Percentiles rank a stretch among this genome's conserved stretches.
Evolutionary conservation across 163 green algal species (phyloP).

Genomic region (Smithsoniella earleae): DNA sequence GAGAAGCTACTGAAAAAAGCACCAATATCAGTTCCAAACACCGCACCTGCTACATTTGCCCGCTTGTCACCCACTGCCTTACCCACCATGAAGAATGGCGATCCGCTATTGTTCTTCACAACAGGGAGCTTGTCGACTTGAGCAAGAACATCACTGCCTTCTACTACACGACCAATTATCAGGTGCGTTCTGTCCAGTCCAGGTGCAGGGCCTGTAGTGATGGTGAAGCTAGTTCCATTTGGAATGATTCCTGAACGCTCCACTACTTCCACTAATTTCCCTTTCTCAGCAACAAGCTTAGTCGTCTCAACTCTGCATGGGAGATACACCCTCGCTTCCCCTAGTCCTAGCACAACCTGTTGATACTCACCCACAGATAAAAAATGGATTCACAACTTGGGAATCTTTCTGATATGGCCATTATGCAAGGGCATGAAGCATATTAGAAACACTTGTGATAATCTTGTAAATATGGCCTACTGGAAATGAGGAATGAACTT

Average conservation of each 20-base stretch:
- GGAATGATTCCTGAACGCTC: constrained; percentile 38
- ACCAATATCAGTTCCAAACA: too few relatives aligned
- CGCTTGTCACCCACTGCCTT: constrained; percentile 25
- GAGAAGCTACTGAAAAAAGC: too few relatives aligned
- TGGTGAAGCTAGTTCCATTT: constrained; percentile 61
- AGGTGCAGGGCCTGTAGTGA: constrained; percentile 51
- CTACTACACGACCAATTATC: constrained; percentile 46
- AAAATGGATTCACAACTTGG: neutral
- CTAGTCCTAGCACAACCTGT: too few relatives aligned
- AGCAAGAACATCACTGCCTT: neutral
- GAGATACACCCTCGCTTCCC: neutral
- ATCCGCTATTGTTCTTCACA: constrained; percentile 27
- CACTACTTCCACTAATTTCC: constrained; percentile 32
- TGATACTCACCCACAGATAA: too few relatives aligned
- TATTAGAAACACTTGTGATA: too few relatives aligned
- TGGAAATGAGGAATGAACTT: too few relatives aligned
- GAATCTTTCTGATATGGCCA: too few relatives aligned
- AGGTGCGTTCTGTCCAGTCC: constrained; percentile 62
- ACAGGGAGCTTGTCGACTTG: constrained; percentile 21
- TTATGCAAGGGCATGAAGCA: too few relatives aligned
- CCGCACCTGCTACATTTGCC: constrained; percentile 19
- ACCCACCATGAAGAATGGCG: constrained; percentile 19
- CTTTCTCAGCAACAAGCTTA: constrained; percentile 32
- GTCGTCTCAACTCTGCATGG: constrained; percentile 21
- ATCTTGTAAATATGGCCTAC: too few relatives aligned